Evolutionary conservation across 2,329 filamentous ascomycete species (phyloP).

Genomic region (Fusarium miscanthi): DNA sequence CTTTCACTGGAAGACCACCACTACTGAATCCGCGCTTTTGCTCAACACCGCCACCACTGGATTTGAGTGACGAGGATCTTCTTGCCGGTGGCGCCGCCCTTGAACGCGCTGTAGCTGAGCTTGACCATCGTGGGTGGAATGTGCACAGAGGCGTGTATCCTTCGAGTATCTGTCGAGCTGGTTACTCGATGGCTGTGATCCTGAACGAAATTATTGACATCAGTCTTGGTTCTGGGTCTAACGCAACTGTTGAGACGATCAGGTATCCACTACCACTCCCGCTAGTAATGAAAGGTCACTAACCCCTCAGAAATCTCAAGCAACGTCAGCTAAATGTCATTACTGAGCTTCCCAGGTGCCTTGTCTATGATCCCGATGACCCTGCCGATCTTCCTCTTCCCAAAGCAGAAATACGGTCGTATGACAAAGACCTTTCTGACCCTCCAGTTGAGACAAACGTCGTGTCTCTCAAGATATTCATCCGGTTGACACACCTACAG

Average conservation of each 20-base stretch:
- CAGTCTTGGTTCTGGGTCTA: background rate
- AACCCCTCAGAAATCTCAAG: background rate
- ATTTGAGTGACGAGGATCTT: constrained; percentile 11
- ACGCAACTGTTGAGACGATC: background rate
- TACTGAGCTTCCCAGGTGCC: background rate
- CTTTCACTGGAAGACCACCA: constrained; percentile 5
- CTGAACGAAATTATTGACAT: background rate
- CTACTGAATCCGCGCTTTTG: background rate
- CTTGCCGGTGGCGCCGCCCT: background rate
- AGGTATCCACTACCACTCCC: fast-evolving
- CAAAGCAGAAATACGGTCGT: fast-evolving
- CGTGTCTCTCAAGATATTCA: background rate
- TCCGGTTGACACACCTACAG: background rate
- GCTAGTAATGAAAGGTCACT: fast-evolving
- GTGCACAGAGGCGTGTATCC: background rate
- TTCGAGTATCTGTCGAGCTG: background rate
- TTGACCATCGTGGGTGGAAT: background rate
- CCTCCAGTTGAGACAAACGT: background rate
- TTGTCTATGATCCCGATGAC: background rate
- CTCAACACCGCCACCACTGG: background rate
- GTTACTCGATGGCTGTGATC: background rate
- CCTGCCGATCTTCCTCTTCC: background rate
- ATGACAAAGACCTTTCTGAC: background rate
- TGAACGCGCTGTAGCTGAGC: background rate
- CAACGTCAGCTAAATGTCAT: background rate